phyloP scores from a whole-genome alignment of 495 filamentous ascomycete genomes.

The Aspergillus cavernicola region DNA sequence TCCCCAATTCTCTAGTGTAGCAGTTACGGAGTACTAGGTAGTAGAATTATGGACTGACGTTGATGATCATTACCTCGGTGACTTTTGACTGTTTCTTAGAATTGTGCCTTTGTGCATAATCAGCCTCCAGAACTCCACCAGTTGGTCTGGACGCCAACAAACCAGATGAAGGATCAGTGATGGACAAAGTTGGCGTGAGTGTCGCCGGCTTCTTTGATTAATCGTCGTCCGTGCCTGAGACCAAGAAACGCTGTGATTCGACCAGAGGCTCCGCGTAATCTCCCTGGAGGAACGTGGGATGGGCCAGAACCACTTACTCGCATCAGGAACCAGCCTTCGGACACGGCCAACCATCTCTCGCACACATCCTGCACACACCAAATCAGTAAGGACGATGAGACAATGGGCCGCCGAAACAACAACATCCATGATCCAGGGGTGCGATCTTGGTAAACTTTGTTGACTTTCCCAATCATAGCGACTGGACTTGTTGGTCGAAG shows the following conservation, averaged over 20 bases:
- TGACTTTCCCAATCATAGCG: neutral
- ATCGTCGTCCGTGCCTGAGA: conserved; percentile 16
- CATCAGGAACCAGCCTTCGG: conserved; percentile 1
- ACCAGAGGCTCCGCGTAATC: conserved; percentile 15
- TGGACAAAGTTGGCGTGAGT: conserved; percentile 2
- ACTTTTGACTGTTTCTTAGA: too few relatives aligned
- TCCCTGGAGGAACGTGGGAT: conserved; percentile 22
- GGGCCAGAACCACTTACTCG: conserved; percentile 14
- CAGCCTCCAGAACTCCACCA: conserved; percentile 4
- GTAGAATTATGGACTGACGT: too few relatives aligned
- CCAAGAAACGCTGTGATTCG: conserved; percentile 16
- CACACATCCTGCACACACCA: neutral
- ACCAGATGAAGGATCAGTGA: conserved; percentile 2
- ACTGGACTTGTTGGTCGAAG: neutral
- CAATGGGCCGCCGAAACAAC: neutral
- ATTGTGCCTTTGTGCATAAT: neutral
- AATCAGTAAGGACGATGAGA: conserved; percentile 10
- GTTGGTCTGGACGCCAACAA: neutral
- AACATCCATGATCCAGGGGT: too few relatives aligned
- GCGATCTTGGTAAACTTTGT: neutral
- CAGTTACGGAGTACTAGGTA: too few relatives aligned
- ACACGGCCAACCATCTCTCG: conserved; percentile 11
- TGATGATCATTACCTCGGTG: too few relatives aligned
- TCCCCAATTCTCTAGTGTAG: too few relatives aligned
- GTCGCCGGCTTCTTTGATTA: conserved; percentile 8